Evolutionary conservation across 2,329 filamentous ascomycete species (phyloP).

Genomic region (Pseudodiploospora longispora): DNA sequence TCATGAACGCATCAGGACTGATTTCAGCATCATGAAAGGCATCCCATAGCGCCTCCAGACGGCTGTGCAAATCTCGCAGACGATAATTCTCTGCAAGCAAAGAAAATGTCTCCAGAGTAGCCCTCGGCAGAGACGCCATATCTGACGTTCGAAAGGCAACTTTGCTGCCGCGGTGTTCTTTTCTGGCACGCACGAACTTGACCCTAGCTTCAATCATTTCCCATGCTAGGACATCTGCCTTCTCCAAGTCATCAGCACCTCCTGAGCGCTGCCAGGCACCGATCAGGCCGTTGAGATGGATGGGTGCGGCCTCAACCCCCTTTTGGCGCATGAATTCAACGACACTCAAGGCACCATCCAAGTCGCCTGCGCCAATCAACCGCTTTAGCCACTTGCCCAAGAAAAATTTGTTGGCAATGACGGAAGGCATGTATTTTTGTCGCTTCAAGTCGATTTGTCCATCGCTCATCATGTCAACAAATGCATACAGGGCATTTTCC

Average conservation of each 20-base stretch:
- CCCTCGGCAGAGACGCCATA: constrained; percentile 38
- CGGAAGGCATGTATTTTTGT: constrained; percentile 36
- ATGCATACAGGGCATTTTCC: constrained; percentile 64
- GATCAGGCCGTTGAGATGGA: constrained; percentile 76
- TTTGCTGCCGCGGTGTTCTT: constrained; percentile 8
- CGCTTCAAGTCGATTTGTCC: constrained; percentile 42
- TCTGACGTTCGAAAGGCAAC: not conserved
- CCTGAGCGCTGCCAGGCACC: constrained; percentile 67
- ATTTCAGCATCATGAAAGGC: constrained; percentile 58
- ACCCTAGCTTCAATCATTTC: constrained; percentile 66
- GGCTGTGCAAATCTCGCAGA: constrained; percentile 47
- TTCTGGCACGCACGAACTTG: constrained; percentile 48
- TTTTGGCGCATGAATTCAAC: constrained; percentile 66
- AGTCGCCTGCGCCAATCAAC: constrained; percentile 63
- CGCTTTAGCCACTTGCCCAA: constrained; percentile 84
- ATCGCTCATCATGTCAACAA: constrained; percentile 82
- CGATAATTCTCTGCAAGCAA: constrained; percentile 67
- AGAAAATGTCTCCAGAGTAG: constrained; percentile 70
- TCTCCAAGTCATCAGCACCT: constrained; percentile 42
- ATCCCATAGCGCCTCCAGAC: constrained; percentile 52
- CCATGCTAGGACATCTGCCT: constrained; percentile 65
- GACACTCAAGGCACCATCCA: constrained; percentile 64
- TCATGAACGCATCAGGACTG: constrained; percentile 61
- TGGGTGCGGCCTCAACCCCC: constrained; percentile 59
- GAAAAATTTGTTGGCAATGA: constrained; percentile 66